phyloP scores from a whole-genome alignment of 805 yeast species.

The Pichia pseudocactophila region DNA sequence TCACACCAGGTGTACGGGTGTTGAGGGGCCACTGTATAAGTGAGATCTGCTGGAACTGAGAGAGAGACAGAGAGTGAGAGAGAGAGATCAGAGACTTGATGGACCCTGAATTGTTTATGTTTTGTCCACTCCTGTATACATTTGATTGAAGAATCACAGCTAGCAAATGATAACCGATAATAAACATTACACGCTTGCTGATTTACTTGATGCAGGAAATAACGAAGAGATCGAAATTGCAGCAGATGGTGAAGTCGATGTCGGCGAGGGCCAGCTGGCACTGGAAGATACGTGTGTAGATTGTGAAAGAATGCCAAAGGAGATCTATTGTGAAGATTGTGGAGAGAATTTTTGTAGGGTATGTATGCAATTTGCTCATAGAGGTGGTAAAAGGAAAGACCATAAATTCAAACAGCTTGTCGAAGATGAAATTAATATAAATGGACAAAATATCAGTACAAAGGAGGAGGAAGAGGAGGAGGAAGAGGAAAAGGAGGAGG shows the following conservation, averaged over 20 bases:
- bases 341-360: slow-evolving; percentile 61
- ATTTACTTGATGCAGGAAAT: slow-evolving; percentile 7
- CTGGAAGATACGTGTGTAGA: slow-evolving; percentile 46
- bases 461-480: slow-evolving; percentile 11
- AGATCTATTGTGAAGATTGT: slow-evolving; percentile 52
- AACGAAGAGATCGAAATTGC: slow-evolving; percentile 8
- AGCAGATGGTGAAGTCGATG: slow-evolving; percentile 2
- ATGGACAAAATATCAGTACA: slow-evolving; percentile 12
- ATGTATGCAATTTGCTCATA: slow-evolving; percentile 59
- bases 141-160: no score
- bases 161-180: no score
- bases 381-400: slow-evolving; percentile 51
- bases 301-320: slow-evolving; percentile 66
- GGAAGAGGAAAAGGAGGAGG: slow-evolving; percentile 7
- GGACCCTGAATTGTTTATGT: no score
- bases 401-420: slow-evolving; percentile 31
- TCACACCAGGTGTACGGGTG: no score
- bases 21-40: no score
- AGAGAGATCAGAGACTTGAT: no score
- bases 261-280: slow-evolving; percentile 19
- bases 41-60: no score
- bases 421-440: slow-evolving; percentile 14
- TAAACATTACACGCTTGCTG: no score
- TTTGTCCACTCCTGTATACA: no score
- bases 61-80: no score